Conservation (phyloP, 164 flowering plant genomes). For the Piper longum region DNA sequence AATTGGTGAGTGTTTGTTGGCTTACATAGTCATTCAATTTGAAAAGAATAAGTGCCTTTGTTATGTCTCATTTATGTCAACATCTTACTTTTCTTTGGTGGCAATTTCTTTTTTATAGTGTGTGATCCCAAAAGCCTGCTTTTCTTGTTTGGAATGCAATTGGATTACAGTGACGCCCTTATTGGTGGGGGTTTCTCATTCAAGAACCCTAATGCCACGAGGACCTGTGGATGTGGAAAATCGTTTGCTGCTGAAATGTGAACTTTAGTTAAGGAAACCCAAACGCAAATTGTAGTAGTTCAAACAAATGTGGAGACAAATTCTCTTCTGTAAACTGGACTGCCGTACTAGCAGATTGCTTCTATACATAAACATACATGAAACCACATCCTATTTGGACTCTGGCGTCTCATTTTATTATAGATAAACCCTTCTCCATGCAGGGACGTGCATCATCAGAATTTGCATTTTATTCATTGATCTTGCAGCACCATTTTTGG, state of each 20-base stretch:
- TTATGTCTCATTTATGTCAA: background rate
- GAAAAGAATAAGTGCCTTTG: background rate
- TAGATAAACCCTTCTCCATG: too few species aligned
- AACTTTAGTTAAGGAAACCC: slow-evolving; percentile 7
- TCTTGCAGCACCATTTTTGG: too few species aligned
- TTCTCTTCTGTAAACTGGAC: slow-evolving; percentile 3
- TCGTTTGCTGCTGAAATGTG: slow-evolving; percentile 83
- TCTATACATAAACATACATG: background rate
- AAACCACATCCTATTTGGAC: background rate
- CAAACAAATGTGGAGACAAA: background rate
- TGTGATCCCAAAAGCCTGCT: slow-evolving; percentile 98
- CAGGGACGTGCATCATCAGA: too few species aligned
- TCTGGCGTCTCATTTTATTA: background rate
- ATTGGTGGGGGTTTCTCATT: slow-evolving; percentile 96
- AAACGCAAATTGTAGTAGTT: background rate
- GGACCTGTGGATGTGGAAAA: slow-evolving; percentile 96
- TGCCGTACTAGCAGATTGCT: too few species aligned
- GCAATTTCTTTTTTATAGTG: slow-evolving; percentile 32
- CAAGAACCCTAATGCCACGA: slow-evolving; percentile 95
- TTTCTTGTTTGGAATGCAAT: slow-evolving; percentile 85
- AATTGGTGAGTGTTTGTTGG: slow-evolving; percentile 41
- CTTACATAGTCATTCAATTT: background rate
- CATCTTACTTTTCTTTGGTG: background rate
- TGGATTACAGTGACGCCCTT: slow-evolving; percentile 95
- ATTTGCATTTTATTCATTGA: too few species aligned